Conservation (phyloP, 805 yeast species). For the Metschnikowia corniflorae region DNA sequence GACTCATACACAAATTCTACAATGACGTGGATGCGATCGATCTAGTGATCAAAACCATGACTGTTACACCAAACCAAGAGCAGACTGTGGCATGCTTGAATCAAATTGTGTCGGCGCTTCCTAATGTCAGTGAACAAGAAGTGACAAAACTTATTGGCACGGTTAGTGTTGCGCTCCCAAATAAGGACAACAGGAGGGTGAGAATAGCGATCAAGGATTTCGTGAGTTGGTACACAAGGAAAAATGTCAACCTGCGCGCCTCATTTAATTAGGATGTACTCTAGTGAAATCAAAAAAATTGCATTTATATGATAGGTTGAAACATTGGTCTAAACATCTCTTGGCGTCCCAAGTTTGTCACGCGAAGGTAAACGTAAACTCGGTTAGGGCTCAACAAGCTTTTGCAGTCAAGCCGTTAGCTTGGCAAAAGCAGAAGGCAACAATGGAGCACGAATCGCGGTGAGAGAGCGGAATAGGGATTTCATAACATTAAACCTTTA, state of each 20-base stretch:
- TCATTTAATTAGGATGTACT: conserved; percentile 8
- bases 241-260: conserved; percentile 47
- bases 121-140: conserved; percentile 67
- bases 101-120: conserved; percentile 52
- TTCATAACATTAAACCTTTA: too few species aligned
- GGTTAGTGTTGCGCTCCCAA: conserved; percentile 56
- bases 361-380: neutral
- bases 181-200: conserved; percentile 70
- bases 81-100: conserved; percentile 58
- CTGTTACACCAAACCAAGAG: conserved; percentile 44
- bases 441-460: too few species aligned
- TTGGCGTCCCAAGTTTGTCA: too few species aligned
- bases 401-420: too few species aligned
- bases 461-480: too few species aligned
- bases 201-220: conserved; percentile 73
- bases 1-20: conserved; percentile 70
- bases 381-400: neutral
- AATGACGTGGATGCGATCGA: conserved; percentile 75
- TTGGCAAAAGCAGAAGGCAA: too few species aligned
- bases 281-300: too few species aligned
- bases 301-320: too few species aligned
- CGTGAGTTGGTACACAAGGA: conserved; percentile 76
- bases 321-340: too few species aligned
- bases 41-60: conserved; percentile 59
- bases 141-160: conserved; percentile 56